Evolutionary conservation across 2,329 filamentous ascomycete genomes (phyloP).

Genomic region (Sporothrix inflata): DNA sequence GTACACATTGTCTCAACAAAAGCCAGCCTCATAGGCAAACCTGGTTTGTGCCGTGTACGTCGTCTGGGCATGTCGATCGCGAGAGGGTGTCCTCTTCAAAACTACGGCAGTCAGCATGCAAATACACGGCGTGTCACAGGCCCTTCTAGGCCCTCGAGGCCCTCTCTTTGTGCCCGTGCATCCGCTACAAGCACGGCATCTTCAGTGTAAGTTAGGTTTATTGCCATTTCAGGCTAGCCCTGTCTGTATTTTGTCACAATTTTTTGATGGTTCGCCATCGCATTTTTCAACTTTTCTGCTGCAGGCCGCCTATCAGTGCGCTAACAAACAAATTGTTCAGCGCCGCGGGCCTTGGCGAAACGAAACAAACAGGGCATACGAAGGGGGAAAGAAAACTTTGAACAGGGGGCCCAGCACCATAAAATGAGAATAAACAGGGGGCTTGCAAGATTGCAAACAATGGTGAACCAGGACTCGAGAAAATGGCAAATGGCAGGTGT

Average conservation of each 20-base stretch:
- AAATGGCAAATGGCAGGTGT: neutral
- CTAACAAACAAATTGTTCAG: constrained; percentile 13
- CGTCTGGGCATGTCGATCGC: neutral
- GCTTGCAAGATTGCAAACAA: neutral
- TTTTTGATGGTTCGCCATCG: neutral
- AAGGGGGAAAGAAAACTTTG: neutral
- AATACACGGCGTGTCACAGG: neutral
- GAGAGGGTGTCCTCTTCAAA: constrained; percentile 1
- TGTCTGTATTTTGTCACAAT: neutral
- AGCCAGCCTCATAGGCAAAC: neutral
- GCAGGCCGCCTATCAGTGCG: neutral
- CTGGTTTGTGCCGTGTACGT: neutral
- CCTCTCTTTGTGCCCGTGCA: neutral
- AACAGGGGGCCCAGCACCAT: neutral
- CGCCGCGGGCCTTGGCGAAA: constrained; percentile 5
- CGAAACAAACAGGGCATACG: neutral
- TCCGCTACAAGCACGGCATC: neutral
- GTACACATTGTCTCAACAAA: neutral
- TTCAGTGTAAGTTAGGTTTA: constrained; percentile 15
- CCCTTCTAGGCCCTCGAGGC: neutral
- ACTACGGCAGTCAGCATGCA: neutral
- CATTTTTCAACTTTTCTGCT: neutral
- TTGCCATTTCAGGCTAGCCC: constrained; percentile 17
- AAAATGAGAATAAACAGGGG: neutral
- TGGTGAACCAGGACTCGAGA: neutral